These are phyloP conservation scores for Berkeleyomyces basicola DNA, from an alignment of 2,329 filamentous ascomycete species.

Conservation along the genomic window DNA sequence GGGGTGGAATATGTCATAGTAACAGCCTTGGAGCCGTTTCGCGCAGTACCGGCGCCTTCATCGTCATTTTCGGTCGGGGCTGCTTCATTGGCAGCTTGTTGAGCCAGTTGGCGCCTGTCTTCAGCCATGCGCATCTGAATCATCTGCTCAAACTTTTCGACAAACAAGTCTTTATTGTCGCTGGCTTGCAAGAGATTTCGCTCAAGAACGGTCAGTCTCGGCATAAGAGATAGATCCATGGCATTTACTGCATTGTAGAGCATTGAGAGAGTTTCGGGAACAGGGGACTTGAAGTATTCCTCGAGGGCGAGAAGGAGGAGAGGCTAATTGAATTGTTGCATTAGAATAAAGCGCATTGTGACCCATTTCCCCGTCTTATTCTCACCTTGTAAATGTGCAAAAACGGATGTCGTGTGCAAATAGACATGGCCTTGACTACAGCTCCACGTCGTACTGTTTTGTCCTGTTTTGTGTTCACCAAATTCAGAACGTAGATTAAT, in stretches of 20 bases:
- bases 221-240: conserved; percentile 94
- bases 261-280: conserved; percentile 70
- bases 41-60: conserved; percentile 31
- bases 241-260: conserved; percentile 86
- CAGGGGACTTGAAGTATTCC: conserved; percentile 89
- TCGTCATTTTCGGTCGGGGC: conserved; percentile 32
- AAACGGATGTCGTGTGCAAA: conserved; percentile 94
- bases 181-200: conserved; percentile 73
- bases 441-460: conserved; percentile 84
- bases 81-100: conserved; percentile 22
- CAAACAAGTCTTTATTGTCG: conserved; percentile 88
- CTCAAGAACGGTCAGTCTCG: conserved; percentile 67
- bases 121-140: conserved; percentile 65
- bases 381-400: conserved; percentile 90
- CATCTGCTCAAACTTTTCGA: conserved; percentile 95
- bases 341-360: conserved; percentile 9
- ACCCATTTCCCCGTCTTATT: not conserved
- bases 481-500: conserved; percentile 87
- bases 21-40: conserved; percentile 35
- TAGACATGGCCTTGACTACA: conserved; percentile 95
- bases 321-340: conserved; percentile 37
- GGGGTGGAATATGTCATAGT: conserved; percentile 51
- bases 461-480: conserved; percentile 97
- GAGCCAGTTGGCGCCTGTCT: conserved; percentile 31
- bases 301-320: conserved; percentile 79